Conservation (phyloP, 73 alveolate species). For the Tetrahymena malaccensis region DNA sequence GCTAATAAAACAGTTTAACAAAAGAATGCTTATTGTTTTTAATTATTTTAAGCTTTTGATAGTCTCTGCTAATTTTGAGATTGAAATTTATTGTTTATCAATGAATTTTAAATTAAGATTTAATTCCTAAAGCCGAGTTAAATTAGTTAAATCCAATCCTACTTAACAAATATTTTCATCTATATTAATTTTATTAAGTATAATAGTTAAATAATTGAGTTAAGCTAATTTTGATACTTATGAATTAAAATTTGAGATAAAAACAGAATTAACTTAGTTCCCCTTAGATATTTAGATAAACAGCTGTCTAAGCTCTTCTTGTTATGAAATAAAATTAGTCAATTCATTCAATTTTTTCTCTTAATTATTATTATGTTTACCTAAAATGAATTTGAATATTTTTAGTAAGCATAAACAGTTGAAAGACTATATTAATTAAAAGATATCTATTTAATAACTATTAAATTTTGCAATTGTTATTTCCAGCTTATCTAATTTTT, state of each 20-base stretch:
- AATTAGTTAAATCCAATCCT: background rate
- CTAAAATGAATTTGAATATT: background rate
- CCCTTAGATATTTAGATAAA: background rate
- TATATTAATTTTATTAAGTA: background rate
- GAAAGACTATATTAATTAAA: no score
- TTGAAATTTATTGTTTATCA: no score
- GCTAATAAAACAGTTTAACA: background rate
- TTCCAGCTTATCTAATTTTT: background rate
- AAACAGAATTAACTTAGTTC: background rate
- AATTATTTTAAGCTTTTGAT: no score
- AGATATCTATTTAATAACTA: no score
- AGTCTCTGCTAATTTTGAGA: background rate
- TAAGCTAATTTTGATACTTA: no score
- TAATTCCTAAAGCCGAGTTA: background rate
- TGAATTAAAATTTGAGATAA: no score
- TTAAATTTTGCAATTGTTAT: background rate
- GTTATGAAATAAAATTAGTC: no score
- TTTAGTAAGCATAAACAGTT: no score
- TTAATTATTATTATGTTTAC: background rate
- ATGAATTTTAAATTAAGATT: no score
- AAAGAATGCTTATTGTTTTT: no score
- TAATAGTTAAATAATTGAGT: no score
- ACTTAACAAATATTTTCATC: background rate
- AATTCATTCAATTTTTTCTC: background rate
- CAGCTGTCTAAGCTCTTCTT: background rate